Conservation (phyloP, 805 yeast species). For the Yamadazyma akitaensis region DNA sequence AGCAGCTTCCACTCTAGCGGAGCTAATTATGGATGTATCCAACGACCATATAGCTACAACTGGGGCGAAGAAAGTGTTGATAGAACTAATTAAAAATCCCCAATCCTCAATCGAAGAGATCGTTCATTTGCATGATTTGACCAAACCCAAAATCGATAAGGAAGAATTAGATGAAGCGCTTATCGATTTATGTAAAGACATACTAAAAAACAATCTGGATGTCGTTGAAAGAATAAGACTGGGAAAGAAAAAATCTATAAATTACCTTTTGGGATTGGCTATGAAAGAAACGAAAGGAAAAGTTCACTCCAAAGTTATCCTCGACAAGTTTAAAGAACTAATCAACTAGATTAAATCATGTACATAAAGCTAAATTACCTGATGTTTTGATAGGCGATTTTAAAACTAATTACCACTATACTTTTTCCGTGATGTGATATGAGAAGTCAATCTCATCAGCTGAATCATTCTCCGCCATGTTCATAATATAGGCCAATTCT, state of each 20-base stretch:
- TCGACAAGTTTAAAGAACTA: conserved; percentile 22
- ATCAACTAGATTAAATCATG: conserved; percentile 8
- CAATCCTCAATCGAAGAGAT: conserved; percentile 38
- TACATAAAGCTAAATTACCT: background rate
- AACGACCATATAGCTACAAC: conserved; percentile 52
- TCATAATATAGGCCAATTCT: conserved; percentile 12
- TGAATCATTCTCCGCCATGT: conserved; percentile 4
- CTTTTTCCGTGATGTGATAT: conserved; percentile 5
- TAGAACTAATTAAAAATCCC: conserved; percentile 55
- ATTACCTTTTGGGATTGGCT: conserved; percentile 77
- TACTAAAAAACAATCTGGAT: conserved; percentile 45
- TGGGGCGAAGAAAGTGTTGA: conserved; percentile 63
- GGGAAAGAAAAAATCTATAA: conserved; percentile 62
- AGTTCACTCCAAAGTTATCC: conserved; percentile 33
- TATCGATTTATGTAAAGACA: conserved; percentile 41
- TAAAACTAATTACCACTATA: background rate
- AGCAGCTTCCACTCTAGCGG: conserved; percentile 46
- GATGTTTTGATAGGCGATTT: background rate
- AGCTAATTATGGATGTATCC: conserved; percentile 51
- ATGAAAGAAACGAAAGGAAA: conserved; percentile 78
- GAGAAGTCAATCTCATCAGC: conserved; percentile 4
- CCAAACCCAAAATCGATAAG: conserved; percentile 24
- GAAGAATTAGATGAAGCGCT: conserved; percentile 34
- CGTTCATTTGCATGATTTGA: conserved; percentile 53
- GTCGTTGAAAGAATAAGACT: conserved; percentile 53